Conservation (phyloP, 129 eudicot genomes). For the Centella asiatica region DNA sequence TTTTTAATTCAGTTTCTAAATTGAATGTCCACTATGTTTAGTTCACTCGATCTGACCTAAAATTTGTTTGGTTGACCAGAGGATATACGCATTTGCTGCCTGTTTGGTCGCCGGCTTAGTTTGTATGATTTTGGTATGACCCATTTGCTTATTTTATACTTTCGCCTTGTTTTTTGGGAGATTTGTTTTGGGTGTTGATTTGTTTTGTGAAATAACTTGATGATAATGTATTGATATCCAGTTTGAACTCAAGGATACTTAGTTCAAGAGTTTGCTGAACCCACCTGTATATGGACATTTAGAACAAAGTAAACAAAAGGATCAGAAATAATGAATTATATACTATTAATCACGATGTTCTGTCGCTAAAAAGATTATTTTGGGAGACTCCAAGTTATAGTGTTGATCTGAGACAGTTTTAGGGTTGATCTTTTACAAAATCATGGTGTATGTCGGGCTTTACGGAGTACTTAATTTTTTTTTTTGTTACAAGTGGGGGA, state of each 20-base stretch:
- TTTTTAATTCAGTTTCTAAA: background rate
- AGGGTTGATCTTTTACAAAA: too few relatives aligned
- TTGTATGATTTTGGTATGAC: constrained; percentile 66
- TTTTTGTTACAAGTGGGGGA: too few relatives aligned
- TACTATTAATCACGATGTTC: background rate
- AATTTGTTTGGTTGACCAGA: constrained; percentile 40
- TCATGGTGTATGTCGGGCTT: too few relatives aligned
- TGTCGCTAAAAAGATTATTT: background rate
- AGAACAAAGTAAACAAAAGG: too few relatives aligned
- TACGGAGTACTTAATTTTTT: too few relatives aligned
- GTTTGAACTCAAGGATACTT: too few relatives aligned
- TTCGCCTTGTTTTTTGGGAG: background rate
- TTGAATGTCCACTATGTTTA: background rate
- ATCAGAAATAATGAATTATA: too few relatives aligned
- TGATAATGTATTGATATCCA: background rate
- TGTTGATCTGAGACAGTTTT: too few relatives aligned
- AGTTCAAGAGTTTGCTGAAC: too few relatives aligned
- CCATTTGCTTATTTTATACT: background rate
- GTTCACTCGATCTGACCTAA: background rate
- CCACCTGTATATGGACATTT: too few relatives aligned
- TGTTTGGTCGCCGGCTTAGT: constrained; percentile 63
- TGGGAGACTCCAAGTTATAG: too few relatives aligned
- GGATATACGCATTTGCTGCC: constrained; percentile 78
- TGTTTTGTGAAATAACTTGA: background rate
- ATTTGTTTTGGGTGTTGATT: background rate